Base-by-base conservation (phyloP, 768 basidiomycete species). In the Lyophyllum shimeji region DNA sequence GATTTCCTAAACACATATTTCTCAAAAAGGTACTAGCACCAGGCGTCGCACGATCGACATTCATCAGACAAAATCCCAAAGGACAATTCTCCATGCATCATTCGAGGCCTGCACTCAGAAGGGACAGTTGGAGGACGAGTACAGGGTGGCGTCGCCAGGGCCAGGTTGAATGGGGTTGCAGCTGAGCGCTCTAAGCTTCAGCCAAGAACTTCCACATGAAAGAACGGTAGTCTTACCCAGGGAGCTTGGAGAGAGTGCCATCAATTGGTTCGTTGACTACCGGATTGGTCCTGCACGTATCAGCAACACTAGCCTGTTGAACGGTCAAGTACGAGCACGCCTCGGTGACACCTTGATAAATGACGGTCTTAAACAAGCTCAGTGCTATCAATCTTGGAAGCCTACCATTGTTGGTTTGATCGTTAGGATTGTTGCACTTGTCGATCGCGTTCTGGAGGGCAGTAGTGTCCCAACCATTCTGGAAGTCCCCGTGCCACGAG, bases 381-480 rank as follows among this genome's bases (percentile, higher is more conserved):
- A 15, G 23, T 25, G 8, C 31, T 46, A 21, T 8, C 29, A 29
- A 13, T 0, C 24, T n/a, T 15, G 13, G n/a, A 52, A 34, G 43
- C 56, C 21, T 25, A 60, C 66, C 65, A 48, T 53, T 61, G 11
- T 69, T 69, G 1, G 74, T 75, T 20, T 69, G 63, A 56, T 76
- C 70, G 25, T 69, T 71, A 4, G 71, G 69, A 48, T 76, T 73
- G 59, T 77, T 70, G 63, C 77, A 78, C 20, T 69, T 53, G 65
- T 81, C 75, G 46, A 83, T 74, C 18, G 80, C 80, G 40, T 71
- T 71, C 58, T 75, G 75, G 7, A 83, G 72, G 7, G 76, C 69
- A 11, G 66, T 74, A 15, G 66, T 67, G 50, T 80, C 76, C 82
- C 82, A 84, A 1, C 82, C 80, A 51, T 78, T 78, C 61, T 73